Percentiles rank a stretch among this genome's conserved stretches.
Evolutionary conservation across 345 rosid species (phyloP).

Genomic region (Gossypium anomalum): DNA sequence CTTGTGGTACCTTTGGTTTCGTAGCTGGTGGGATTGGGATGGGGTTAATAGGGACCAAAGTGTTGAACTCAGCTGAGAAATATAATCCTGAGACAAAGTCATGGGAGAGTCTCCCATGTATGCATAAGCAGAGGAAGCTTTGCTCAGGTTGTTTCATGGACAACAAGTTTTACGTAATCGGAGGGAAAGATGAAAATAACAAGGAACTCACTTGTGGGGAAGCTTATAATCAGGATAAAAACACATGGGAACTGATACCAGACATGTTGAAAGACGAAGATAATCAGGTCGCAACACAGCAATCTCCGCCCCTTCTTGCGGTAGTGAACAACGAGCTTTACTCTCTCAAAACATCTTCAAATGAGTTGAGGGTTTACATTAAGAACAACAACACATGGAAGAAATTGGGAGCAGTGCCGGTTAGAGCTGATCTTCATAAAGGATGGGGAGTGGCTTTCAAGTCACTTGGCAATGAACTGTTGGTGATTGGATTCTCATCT

Average conservation of each 20-base stretch:
- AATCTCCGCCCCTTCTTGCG: constrained; percentile 79
- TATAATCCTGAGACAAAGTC: constrained; percentile 60
- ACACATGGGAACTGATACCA: constrained; percentile 58
- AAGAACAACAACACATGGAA: constrained; percentile 63
- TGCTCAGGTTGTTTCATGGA: constrained; percentile 78
- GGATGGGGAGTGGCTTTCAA: constrained; percentile 98
- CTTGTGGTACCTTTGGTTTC: constrained; percentile 51
- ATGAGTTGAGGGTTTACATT: constrained; percentile 58
- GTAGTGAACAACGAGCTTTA: constrained; percentile 69
- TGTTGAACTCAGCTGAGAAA: constrained; percentile 59
- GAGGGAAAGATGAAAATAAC: constrained; percentile 57
- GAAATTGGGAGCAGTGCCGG: constrained; percentile 66
- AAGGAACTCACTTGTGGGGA: constrained; percentile 62
- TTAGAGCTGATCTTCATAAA: constrained; percentile 56
- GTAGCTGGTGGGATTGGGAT: constrained; percentile 70
- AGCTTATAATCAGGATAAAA: constrained; percentile 45
- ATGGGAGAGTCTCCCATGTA: constrained; percentile 57
- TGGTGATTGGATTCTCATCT: constrained; percentile 69
- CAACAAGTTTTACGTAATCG: constrained; percentile 65
- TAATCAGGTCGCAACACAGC: constrained; percentile 40
- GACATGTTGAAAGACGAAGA: constrained; percentile 53
- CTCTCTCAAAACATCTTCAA: constrained; percentile 60
- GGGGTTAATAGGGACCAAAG: constrained; percentile 26
- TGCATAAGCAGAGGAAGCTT: constrained; percentile 49
- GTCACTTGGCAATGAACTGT: constrained; percentile 73